These are phyloP conservation scores for Aureobasidium sp. DNA, from an alignment of 2,329 filamentous ascomycete species.

Conservation along the genomic window DNA sequence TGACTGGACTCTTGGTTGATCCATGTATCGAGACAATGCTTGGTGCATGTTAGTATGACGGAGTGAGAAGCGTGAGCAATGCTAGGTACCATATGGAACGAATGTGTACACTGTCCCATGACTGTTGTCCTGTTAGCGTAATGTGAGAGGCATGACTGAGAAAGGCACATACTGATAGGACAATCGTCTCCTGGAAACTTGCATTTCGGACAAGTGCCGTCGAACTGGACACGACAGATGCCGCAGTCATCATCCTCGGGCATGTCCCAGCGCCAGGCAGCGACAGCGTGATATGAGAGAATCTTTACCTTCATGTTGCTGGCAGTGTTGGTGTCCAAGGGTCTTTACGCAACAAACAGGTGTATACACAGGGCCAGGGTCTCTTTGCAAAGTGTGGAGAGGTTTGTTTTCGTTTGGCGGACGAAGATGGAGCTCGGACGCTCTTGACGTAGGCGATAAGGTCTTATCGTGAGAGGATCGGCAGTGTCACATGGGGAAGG, in stretches of 20 bases:
- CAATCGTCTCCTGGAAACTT: slow-evolving; percentile 97
- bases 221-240: slow-evolving; percentile 96
- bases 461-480: neutral
- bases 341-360: too few species aligned
- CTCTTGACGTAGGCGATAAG: slow-evolving; percentile 2
- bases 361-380: neutral
- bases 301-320: slow-evolving; percentile 84
- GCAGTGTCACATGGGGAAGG: neutral
- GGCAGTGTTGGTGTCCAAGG: neutral
- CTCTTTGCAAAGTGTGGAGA: neutral
- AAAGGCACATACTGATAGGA: slow-evolving; percentile 61
- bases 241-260: slow-evolving; percentile 88
- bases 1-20: slow-evolving; percentile 90
- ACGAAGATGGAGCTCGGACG: neutral
- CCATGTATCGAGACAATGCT: slow-evolving; percentile 97
- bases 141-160: neutral
- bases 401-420: neutral
- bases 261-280: slow-evolving; percentile 96
- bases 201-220: slow-evolving; percentile 95
- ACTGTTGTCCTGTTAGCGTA: slow-evolving; percentile 47
- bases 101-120: slow-evolving; percentile 92
- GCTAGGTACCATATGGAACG: slow-evolving; percentile 78
- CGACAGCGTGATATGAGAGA: slow-evolving; percentile 86
- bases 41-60: slow-evolving; percentile 3
- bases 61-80: neutral